phyloP scores from a whole-genome alignment of 1,139 yeast genomes.

The Suhomyces anneliseae region DNA sequence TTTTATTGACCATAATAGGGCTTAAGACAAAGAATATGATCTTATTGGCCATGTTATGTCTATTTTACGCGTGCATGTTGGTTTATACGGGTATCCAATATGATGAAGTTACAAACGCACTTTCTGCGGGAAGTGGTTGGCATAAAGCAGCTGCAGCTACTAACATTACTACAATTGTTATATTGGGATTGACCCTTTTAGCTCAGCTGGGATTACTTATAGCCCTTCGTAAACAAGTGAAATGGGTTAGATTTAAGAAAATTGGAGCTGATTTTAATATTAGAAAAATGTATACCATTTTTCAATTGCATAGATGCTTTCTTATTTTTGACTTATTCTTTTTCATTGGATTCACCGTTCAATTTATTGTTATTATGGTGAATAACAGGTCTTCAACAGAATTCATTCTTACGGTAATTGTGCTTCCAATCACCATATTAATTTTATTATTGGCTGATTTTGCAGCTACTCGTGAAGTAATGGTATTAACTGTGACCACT shows the following conservation, averaged over 20 bases:
- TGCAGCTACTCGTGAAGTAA: constrained; percentile 40
- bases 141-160: constrained; percentile 33
- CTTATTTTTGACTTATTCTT: constrained; percentile 50
- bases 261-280: constrained; percentile 51
- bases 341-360: constrained; percentile 55
- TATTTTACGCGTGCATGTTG: constrained; percentile 50
- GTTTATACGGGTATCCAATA: constrained; percentile 53
- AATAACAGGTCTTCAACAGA: constrained; percentile 41
- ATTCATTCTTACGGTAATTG: constrained; percentile 50
- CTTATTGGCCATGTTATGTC: constrained; percentile 41
- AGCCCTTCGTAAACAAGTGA: constrained; percentile 42
- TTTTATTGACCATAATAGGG: constrained; percentile 43
- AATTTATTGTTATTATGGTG: constrained; percentile 51
- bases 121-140: constrained; percentile 25
- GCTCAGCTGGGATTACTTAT: constrained; percentile 33
- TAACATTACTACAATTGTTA: constrained; percentile 48
- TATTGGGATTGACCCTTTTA: constrained; percentile 42
- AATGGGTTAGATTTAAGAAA: constrained; percentile 51
- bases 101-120: constrained; percentile 37
- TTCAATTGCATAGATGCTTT: constrained; percentile 44
- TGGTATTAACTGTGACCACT: constrained; percentile 29
- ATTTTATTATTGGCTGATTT: constrained; percentile 39
- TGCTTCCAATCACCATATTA: constrained; percentile 48
- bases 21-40: constrained; percentile 43
- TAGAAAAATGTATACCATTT: constrained; percentile 39